These are phyloP conservation scores for Phytophthora cactorum DNA, from an alignment of 352 stramenopile genomes.

Conservation along the genomic window DNA sequence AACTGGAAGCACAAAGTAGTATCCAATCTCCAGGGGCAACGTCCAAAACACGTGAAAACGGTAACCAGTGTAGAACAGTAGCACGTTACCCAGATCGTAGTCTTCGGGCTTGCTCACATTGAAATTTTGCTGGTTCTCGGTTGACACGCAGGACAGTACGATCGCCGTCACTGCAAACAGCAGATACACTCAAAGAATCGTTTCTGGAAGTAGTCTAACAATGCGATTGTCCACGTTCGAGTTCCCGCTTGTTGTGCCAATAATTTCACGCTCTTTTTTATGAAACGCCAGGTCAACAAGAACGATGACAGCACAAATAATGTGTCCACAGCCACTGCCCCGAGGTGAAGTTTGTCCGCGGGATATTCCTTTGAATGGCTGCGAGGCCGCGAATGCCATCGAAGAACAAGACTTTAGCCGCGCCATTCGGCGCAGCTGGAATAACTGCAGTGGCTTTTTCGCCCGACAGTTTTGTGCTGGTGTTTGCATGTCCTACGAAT, in stretches of 20 bases:
- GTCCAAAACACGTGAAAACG: slow-evolving; percentile 51
- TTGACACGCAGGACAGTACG: slow-evolving; percentile 38
- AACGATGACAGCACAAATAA: slow-evolving; percentile 52
- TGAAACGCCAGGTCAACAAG: slow-evolving; percentile 29
- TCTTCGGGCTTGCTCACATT: slow-evolving; percentile 26
- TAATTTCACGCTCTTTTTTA: slow-evolving; percentile 37
- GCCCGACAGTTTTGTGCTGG: slow-evolving; percentile 7
- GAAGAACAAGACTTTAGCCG: slow-evolving; percentile 28
- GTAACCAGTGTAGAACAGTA: slow-evolving; percentile 38
- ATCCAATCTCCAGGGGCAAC: slow-evolving; percentile 24
- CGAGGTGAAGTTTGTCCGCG: slow-evolving; percentile 21
- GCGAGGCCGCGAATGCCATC: slow-evolving; percentile 30
- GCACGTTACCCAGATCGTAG: slow-evolving; percentile 44
- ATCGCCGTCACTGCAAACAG: slow-evolving; percentile 48
- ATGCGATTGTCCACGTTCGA: slow-evolving; percentile 21
- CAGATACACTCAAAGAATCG: slow-evolving; percentile 64
- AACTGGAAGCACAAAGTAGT: slow-evolving; percentile 49
- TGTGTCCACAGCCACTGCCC: slow-evolving; percentile 35
- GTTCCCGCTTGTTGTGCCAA: slow-evolving; percentile 19
- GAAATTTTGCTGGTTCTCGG: slow-evolving; percentile 34
- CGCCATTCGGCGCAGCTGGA: neutral
- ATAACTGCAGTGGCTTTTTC: slow-evolving; percentile 4
- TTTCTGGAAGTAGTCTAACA: slow-evolving; percentile 53
- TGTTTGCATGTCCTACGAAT: neutral
- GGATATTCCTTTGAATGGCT: slow-evolving; percentile 28